A percentile compares a stretch with the other conserved stretches of the same genome.
Conservation (phyloP, 306 rosid genomes). For the Rosa chinensis region DNA sequence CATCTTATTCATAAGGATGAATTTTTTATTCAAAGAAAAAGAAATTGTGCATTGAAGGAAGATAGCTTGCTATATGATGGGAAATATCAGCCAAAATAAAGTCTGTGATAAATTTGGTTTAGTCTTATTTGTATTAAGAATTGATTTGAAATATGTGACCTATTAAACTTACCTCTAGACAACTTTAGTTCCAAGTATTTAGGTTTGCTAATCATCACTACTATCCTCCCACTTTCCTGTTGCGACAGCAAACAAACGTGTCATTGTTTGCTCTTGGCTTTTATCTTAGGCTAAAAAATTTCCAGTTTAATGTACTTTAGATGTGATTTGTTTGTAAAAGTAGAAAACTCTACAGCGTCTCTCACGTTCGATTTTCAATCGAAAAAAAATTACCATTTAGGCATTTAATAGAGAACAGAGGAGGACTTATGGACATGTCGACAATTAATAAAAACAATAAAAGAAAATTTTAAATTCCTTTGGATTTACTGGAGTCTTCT, state of each 20-base stretch:
- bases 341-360: not conserved
- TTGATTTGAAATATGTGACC: not conserved
- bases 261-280: not conserved
- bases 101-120: too few species aligned
- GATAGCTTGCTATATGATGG: too few species aligned
- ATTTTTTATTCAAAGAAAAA: not conserved
- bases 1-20: not conserved
- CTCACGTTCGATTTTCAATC: not conserved
- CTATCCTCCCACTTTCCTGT: not conserved
- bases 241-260: not conserved
- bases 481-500: not conserved
- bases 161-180: not conserved
- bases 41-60: not conserved
- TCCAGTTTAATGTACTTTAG: too few species aligned
- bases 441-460: not conserved
- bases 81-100: too few species aligned
- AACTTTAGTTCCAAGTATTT: not conserved
- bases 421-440: not conserved
- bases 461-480: not conserved
- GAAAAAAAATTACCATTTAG: too few species aligned
- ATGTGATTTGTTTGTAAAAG: not conserved
- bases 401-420: not conserved
- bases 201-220: too few species aligned
- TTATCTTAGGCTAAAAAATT: too few species aligned
- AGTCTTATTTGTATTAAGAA: not conserved